Evolutionary conservation across 768 basidiomycete genomes (phyloP).

Genomic region (Russula vinacea): DNA sequence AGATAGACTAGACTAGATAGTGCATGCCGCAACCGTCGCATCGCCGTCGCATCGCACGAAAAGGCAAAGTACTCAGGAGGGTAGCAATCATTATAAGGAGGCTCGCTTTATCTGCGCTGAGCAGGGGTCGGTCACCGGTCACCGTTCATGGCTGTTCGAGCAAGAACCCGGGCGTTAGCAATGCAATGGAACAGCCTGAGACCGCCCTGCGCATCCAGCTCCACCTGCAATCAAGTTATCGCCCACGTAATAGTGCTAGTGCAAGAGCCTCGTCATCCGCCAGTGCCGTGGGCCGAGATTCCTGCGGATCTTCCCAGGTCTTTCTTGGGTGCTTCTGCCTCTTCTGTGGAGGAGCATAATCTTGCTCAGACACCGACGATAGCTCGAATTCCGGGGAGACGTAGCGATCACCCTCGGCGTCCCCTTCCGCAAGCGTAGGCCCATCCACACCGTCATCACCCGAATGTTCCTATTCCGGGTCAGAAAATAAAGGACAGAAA

Average conservation of each 20-base stretch:
- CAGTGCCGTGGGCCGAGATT: constrained; percentile 37
- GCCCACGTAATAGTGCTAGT: constrained; percentile 50
- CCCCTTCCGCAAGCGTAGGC: constrained; percentile 40
- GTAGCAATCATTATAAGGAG: too few species aligned
- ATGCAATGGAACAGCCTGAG: too few species aligned
- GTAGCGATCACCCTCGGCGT: constrained; percentile 57
- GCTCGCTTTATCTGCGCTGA: too few species aligned
- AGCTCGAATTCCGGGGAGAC: constrained; percentile 69
- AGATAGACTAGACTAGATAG: too few species aligned
- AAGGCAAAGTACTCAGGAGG: neutral
- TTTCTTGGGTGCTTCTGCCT: constrained; percentile 33
- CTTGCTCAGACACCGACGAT: constrained; percentile 38
- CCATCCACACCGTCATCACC: constrained; percentile 33
- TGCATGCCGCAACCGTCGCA: too few species aligned
- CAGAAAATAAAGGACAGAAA: neutral
- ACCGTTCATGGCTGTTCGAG: too few species aligned
- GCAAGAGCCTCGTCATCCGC: constrained; percentile 66
- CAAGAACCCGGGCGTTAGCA: too few species aligned
- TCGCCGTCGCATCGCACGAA: neutral
- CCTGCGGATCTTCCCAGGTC: constrained; percentile 22
- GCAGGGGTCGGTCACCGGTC: too few species aligned
- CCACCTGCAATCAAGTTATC: constrained; percentile 30
- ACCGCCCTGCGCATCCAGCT: neutral
- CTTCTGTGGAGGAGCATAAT: constrained; percentile 36
- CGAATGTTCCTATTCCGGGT: constrained; percentile 24